These are phyloP conservation scores for Schizochytrium sp. DNA, from an alignment of 108 stramenopile genomes.

Conservation along the genomic window DNA sequence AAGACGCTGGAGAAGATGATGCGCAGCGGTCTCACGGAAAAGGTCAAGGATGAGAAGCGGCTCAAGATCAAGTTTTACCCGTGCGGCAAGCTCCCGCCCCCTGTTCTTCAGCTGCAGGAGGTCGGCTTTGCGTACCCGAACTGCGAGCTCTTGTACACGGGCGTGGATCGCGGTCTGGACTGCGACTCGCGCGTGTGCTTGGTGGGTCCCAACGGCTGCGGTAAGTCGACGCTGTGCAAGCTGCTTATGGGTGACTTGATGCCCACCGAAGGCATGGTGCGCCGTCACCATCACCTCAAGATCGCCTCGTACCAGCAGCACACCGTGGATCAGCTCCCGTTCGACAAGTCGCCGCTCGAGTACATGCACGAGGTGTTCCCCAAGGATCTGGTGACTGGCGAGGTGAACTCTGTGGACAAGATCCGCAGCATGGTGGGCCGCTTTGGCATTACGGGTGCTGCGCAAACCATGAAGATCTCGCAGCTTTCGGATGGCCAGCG, in stretches of 20 bases:
- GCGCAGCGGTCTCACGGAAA: conserved; percentile 80
- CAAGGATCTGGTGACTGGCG: conserved; percentile 39
- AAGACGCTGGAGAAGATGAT: conserved; percentile 83
- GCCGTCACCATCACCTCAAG: conserved; percentile 79
- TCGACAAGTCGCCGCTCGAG: conserved; percentile 84
- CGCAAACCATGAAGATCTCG: conserved; percentile 35
- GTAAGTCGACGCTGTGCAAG: conserved; percentile 90
- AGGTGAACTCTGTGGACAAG: conserved; percentile 52
- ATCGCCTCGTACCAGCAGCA: conserved; percentile 96
- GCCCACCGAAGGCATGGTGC: conserved; percentile 81
- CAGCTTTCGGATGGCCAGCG: conserved; percentile 90
- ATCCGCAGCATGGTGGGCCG: conserved; percentile 74
- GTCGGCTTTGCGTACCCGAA: conserved; percentile 90
- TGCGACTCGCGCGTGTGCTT: conserved; percentile 91
- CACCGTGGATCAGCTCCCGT: conserved; percentile 91
- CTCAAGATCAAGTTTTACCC: conserved; percentile 88
- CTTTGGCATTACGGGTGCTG: conserved; percentile 82
- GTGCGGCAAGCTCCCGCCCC: conserved; percentile 89
- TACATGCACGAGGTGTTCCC: conserved; percentile 77
- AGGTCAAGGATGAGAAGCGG: conserved; percentile 83
- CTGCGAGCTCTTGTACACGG: conserved; percentile 77
- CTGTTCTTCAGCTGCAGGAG: conserved; percentile 91
- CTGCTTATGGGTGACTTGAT: conserved; percentile 75
- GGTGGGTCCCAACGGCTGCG: conserved; percentile 87
- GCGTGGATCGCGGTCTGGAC: conserved; percentile 93